Evolutionary conservation across 208 protist species (phyloP).

Genomic region (Leishmania braziliensis): DNA sequence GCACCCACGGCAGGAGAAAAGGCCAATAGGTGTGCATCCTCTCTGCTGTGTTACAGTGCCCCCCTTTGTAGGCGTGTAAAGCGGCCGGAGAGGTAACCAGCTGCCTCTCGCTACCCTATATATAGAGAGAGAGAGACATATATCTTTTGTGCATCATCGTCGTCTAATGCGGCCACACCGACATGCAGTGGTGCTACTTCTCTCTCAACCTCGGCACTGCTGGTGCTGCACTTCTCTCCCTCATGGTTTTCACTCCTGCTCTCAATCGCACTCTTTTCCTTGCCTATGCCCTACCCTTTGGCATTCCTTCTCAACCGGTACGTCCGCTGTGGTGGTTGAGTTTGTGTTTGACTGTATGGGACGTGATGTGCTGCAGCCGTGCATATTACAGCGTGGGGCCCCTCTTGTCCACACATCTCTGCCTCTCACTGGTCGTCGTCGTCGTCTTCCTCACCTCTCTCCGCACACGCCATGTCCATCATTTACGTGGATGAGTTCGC

Average conservation of each 20-base stretch:
- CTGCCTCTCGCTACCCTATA: neutral
- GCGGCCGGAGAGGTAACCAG: neutral
- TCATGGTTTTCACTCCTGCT: neutral
- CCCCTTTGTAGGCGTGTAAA: neutral
- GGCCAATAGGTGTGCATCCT: neutral
- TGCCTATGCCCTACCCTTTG: neutral
- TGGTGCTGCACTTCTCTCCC: neutral
- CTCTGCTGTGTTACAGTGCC: neutral
- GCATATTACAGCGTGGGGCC: neutral
- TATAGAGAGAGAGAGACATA: neutral
- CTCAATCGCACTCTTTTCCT: neutral
- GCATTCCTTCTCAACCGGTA: neutral
- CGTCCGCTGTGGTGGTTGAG: neutral
- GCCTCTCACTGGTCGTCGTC: neutral
- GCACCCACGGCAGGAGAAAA: neutral
- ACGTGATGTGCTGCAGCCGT: neutral
- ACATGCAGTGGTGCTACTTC: neutral
- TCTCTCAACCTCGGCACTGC: neutral
- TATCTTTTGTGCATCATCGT: neutral
- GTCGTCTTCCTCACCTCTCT: neutral
- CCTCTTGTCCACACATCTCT: no score
- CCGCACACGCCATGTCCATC: slow-evolving; percentile 32
- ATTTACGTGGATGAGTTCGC: slow-evolving; percentile 65
- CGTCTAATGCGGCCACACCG: neutral
- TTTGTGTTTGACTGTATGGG: neutral